Evolutionary conservation across 148 eudicot species (phyloP).

Genomic region (Oxyria digyna): DNA sequence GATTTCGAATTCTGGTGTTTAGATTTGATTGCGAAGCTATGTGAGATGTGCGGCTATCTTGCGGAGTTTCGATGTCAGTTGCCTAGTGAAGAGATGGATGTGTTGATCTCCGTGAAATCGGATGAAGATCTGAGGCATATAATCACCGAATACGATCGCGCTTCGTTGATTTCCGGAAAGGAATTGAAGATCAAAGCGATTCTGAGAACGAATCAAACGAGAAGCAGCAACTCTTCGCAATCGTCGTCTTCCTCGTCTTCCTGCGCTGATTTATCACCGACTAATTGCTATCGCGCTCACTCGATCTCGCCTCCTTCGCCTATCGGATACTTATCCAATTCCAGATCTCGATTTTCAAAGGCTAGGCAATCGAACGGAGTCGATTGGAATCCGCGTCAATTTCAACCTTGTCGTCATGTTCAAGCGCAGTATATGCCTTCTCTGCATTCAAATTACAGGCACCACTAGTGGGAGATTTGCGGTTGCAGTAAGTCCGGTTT

Average conservation of each 20-base stretch:
- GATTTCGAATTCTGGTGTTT: background rate
- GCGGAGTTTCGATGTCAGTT: slow-evolving; percentile 52
- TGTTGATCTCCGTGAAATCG: slow-evolving; percentile 48
- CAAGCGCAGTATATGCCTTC: too few species aligned
- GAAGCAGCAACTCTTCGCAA: slow-evolving; percentile 14
- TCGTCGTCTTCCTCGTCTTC: slow-evolving; percentile 25
- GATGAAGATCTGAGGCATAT: slow-evolving; percentile 53
- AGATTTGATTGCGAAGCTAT: slow-evolving; percentile 58
- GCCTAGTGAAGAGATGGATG: slow-evolving; percentile 71
- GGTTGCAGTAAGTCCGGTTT: background rate
- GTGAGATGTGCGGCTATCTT: slow-evolving; percentile 47
- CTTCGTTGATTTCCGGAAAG: slow-evolving; percentile 18
- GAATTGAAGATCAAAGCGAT: slow-evolving; percentile 63
- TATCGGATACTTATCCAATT: background rate
- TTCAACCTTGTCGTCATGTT: too few species aligned
- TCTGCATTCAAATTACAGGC: too few species aligned
- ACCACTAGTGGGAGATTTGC: too few species aligned
- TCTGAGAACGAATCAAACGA: slow-evolving; percentile 24
- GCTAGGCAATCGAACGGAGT: background rate
- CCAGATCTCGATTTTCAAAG: background rate
- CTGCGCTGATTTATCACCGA: background rate
- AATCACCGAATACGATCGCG: slow-evolving; percentile 57
- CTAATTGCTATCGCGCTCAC: too few species aligned
- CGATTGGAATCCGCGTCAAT: background rate
- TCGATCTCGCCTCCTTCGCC: background rate